Conservation (phyloP, 2,329 filamentous ascomycete species). For the Onygena corvina region DNA sequence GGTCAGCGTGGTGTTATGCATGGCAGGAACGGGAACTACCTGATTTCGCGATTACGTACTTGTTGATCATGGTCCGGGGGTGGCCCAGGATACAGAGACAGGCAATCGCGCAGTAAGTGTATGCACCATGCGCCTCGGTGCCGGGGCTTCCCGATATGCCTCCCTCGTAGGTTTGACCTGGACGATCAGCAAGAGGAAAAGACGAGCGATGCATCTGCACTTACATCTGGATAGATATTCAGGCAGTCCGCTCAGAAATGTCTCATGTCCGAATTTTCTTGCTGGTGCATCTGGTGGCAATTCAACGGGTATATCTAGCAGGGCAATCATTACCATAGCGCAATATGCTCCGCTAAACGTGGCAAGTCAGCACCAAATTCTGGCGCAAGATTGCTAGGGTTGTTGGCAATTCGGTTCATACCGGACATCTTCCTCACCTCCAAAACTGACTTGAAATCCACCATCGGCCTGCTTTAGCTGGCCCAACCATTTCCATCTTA, state of each 20-base stretch:
- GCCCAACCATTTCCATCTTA: conserved; percentile 75
- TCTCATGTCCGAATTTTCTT: conserved; percentile 48
- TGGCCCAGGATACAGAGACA: conserved; percentile 76
- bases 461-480: conserved; percentile 74
- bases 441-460: conserved; percentile 75
- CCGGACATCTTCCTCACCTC: conserved; percentile 88
- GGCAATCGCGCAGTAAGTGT: conserved; percentile 86
- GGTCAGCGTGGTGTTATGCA: conserved; percentile 10
- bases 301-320: conserved; percentile 71
- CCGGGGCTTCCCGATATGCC: conserved; percentile 78
- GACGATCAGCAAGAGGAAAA: conserved; percentile 6
- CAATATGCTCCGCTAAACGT: conserved; percentile 70
- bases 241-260: conserved; percentile 59
- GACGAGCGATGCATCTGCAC: conserved; percentile 25
- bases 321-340: conserved; percentile 68
- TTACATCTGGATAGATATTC: conserved; percentile 72
- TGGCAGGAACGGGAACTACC: not conserved
- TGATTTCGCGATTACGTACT: conserved; percentile 39
- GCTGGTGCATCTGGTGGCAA: conserved; percentile 62
- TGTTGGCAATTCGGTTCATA: no score
- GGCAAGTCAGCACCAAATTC: conserved; percentile 8
- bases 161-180: conserved; percentile 87
- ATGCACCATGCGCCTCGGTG: conserved; percentile 88
- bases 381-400: not conserved
- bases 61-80: conserved; percentile 60